Evolutionary conservation across 441 rosid species (phyloP).

Genomic region (Gossypium schwendimanii): DNA sequence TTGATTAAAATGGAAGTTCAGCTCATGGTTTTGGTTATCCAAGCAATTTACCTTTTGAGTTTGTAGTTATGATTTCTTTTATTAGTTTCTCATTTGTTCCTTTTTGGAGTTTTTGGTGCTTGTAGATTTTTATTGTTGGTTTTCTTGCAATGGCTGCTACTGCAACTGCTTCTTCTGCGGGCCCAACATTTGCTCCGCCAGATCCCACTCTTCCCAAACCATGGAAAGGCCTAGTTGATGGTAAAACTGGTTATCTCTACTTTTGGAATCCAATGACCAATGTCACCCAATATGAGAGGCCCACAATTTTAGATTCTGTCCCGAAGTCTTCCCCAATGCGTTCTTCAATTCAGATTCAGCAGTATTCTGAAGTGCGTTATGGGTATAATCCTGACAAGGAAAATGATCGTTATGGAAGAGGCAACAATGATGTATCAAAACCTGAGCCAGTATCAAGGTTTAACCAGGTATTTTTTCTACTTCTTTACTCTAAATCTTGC

Average conservation of each 20-base stretch:
- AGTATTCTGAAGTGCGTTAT: conserved; percentile 27
- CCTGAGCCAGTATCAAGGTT: conserved; percentile 29
- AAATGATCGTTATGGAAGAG: conserved; percentile 34
- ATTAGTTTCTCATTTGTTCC: not conserved
- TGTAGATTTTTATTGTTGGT: conserved; percentile 2
- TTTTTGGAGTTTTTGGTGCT: not conserved
- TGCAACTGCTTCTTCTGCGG: conserved; percentile 35
- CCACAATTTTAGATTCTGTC: conserved; percentile 18
- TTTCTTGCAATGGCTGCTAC: conserved; percentile 48
- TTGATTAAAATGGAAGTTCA: not conserved
- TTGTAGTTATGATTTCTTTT: not conserved
- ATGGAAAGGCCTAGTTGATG: conserved; percentile 76
- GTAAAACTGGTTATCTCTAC: conserved; percentile 65
- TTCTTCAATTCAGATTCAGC: conserved; percentile 50
- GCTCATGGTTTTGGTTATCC: not conserved
- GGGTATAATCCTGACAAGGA: conserved; percentile 40
- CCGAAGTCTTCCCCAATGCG: conserved; percentile 31
- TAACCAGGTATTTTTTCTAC: conserved; percentile 33
- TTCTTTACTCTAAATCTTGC: not conserved
- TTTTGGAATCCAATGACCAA: conserved; percentile 77
- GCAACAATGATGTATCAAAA: conserved; percentile 29
- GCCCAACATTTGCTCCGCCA: conserved; percentile 61
- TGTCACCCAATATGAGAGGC: conserved; percentile 67
- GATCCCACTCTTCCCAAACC: conserved; percentile 74
- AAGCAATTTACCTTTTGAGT: not conserved